phyloP scores from a whole-genome alignment of 73 alveolate genomes.

The Vitrella brassicaformis region DNA sequence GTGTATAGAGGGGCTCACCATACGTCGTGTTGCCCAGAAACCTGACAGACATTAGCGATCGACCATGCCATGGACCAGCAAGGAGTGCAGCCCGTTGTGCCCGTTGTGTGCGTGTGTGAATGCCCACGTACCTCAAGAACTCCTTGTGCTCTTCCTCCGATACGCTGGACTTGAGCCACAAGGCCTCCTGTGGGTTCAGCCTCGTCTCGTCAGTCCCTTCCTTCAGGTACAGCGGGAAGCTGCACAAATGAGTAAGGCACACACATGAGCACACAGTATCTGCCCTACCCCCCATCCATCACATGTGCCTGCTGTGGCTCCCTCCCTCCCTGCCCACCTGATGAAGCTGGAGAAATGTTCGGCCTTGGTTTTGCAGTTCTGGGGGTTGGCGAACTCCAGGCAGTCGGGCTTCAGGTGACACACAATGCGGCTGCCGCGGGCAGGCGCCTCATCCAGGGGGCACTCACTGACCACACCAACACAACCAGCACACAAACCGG shows the following conservation, averaged over 20 bases:
- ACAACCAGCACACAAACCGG: too few species aligned
- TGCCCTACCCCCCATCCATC: too few species aligned
- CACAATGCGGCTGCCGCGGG: constrained; percentile 62
- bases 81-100: too few species aligned
- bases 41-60: constrained; percentile 5
- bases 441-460: background rate
- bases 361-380: constrained; percentile 49
- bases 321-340: constrained; percentile 64
- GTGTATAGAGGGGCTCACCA: constrained; percentile 7
- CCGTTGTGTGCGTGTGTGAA: too few species aligned
- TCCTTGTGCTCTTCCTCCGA: constrained; percentile 77
- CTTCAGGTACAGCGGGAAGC: too few species aligned
- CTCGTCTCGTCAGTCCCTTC: too few species aligned
- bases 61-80: constrained; percentile 52
- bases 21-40: constrained; percentile 27
- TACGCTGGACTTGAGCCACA: constrained; percentile 78
- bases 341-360: constrained; percentile 66
- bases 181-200: constrained; percentile 56
- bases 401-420: constrained; percentile 59
- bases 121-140: too few species aligned
- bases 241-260: too few species aligned
- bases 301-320: too few species aligned
- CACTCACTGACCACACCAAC: too few species aligned
- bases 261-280: too few species aligned
- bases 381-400: constrained; percentile 54